Conservation (phyloP, 495 filamentous ascomycete genomes). For the Penicillium pulvis region DNA sequence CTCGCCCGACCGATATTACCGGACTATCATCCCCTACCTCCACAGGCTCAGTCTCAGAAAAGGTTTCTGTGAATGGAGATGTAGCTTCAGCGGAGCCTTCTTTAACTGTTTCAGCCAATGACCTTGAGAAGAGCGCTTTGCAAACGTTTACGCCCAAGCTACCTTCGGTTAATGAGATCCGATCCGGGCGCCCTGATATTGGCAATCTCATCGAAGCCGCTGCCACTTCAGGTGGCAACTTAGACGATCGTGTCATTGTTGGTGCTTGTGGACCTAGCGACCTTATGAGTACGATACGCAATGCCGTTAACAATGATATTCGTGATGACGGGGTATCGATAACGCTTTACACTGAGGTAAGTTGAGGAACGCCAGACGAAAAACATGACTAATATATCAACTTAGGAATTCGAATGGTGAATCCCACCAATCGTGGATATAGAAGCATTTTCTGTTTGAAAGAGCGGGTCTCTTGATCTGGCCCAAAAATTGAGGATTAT, state of each 20-base stretch:
- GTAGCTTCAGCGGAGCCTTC: neutral
- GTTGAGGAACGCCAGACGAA: neutral
- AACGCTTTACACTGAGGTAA: conserved; percentile 21
- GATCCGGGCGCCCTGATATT: conserved; percentile 16
- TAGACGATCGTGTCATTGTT: conserved; percentile 12
- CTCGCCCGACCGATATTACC: neutral
- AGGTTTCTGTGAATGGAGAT: neutral
- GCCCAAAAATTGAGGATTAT: too few species aligned
- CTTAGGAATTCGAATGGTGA: conserved; percentile 10
- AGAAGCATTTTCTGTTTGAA: too few species aligned
- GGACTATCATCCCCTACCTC: neutral
- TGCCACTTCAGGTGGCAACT: neutral
- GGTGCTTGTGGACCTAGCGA: conserved; percentile 23
- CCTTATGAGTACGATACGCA: conserved; percentile 10
- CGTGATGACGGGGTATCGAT: conserved; percentile 15
- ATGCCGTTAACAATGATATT: conserved; percentile 1
- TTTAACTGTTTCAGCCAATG: neutral
- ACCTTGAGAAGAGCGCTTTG: conserved; percentile 16
- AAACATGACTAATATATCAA: neutral
- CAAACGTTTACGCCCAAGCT: neutral
- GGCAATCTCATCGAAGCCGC: neutral
- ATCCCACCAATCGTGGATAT: too few species aligned
- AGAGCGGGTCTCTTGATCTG: too few species aligned
- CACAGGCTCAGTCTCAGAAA: neutral
- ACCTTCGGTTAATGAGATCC: neutral